Evolutionary conservation across 768 basidiomycete species (phyloP), one percentile per base, ranked within the genome.

Genomic region (Gymnopilus dilepis): DNA sequence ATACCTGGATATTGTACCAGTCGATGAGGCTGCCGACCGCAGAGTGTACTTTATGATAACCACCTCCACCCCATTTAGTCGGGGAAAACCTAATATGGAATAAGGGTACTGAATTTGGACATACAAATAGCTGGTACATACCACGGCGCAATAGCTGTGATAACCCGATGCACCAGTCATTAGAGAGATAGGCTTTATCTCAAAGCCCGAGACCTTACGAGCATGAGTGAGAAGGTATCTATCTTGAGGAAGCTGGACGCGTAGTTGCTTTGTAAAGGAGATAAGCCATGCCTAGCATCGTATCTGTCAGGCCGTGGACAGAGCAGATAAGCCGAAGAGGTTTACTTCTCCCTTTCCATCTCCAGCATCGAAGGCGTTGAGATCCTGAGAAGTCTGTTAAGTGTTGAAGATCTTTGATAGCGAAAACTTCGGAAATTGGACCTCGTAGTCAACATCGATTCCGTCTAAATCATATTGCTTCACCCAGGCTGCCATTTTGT

Each of bases 391-490:
- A 24, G 30, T 47, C 51, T 45, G 41, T 66, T 0, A 61, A 19
- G 12, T 56, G 38, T 26, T 43, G 28, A 24, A 43, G 9, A 40
- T 13, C 13, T n/a, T 6, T 26, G 59, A 52, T 58, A 15, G 48
- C 41, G 17, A 51, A 42, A 43, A 53, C 41, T 40, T 43, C 12
- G 15, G 52, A 51, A 40, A 9, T 43, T 54, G 59, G 34, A 80
- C 81, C 76, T 87, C 89, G 67, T 90, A 91, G 71, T 91, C 89
- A 34, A 92, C 86, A 69, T 91, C 89, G 24, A 90, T 83, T 50
- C 90, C 90, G 65, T 91, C 89, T 17, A 91, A 74, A 50, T 77
- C 72, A 60, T 80, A 88, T 66, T 84, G 65, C 60, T 82, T 84
- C 8, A 91, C 89, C 77, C 80, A 92, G 12, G 81, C 81, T 0